A percentile compares a stretch with the other conserved stretches of the same genome.
Evolutionary conservation across 2,329 filamentous ascomycete species (phyloP).

Genomic region (Stachybotrys chartarum): DNA sequence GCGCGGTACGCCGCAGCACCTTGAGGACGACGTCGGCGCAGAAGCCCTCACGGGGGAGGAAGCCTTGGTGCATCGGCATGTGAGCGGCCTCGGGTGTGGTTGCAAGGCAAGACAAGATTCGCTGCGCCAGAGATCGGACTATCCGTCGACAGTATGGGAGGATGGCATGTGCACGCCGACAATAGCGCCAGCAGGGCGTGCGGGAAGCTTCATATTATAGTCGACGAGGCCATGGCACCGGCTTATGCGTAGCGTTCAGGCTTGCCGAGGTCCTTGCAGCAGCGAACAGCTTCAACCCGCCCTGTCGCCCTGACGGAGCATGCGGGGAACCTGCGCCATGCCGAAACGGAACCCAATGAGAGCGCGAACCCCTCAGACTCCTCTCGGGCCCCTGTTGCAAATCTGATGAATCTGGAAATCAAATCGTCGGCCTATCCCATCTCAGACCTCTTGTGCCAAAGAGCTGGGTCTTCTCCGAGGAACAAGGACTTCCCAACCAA

Average conservation of each 20-base stretch:
- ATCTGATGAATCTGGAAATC: background rate
- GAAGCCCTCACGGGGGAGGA: conserved; percentile 51
- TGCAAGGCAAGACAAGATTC: background rate
- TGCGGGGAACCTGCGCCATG: background rate
- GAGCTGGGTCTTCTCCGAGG: no score
- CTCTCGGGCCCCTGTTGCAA: background rate
- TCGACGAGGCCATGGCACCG: background rate
- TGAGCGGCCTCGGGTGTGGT: background rate
- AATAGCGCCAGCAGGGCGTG: no score
- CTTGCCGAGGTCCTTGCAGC: background rate
- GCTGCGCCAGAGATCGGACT: no score
- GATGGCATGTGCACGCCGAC: no score
- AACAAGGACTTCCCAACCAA: no score
- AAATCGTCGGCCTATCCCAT: background rate
- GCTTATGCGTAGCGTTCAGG: background rate
- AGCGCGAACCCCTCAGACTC: background rate
- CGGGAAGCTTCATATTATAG: background rate
- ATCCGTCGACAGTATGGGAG: no score
- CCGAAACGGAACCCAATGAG: background rate
- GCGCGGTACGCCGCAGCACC: conserved; percentile 50
- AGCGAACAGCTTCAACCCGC: background rate
- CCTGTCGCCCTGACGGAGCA: background rate
- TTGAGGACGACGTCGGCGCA: conserved; percentile 52
- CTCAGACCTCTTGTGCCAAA: no score
- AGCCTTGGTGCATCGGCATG: conserved; percentile 39